Conservation (phyloP, 345 rosid species). For the Clarkia xantiana region DNA sequence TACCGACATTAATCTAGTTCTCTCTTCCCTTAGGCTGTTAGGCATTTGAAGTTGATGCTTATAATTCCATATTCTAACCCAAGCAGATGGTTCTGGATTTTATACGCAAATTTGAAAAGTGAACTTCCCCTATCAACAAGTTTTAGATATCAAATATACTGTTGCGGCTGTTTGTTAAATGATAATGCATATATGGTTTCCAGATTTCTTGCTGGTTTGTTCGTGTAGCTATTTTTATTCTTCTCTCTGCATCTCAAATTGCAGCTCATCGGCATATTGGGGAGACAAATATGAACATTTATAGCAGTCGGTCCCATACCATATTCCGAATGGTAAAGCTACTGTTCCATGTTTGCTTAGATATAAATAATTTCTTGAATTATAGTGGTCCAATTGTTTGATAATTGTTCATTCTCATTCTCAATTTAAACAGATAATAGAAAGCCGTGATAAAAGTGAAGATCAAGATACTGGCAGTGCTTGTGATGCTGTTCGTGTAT, state of each 20-base stretch:
- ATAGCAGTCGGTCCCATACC: slow-evolving; percentile 94
- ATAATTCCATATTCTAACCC: too few species aligned
- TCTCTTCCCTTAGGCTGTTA: too few species aligned
- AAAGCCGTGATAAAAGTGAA: slow-evolving; percentile 76
- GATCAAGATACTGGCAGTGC: slow-evolving; percentile 37
- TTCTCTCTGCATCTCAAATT: slow-evolving; percentile 6
- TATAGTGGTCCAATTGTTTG: slow-evolving; percentile 4
- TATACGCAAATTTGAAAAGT: too few species aligned
- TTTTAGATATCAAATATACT: too few species aligned
- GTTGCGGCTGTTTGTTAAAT: too few species aligned
- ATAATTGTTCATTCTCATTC: slow-evolving; percentile 9
- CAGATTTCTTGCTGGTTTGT: too few species aligned
- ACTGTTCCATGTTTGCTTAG: slow-evolving; percentile 1
- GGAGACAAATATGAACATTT: slow-evolving; percentile 84
- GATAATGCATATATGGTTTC: too few species aligned
- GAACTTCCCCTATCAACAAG: too few species aligned
- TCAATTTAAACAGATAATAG: slow-evolving; percentile 49
- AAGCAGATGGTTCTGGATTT: not conserved
- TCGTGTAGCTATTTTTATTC: not conserved
- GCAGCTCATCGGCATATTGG: slow-evolving; percentile 95
- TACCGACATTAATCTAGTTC: too few species aligned
- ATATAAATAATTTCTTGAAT: not conserved
- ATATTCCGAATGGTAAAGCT: slow-evolving; percentile 84
- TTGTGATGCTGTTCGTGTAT: slow-evolving; percentile 91
- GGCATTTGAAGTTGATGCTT: too few species aligned